Base-by-base conservation (phyloP, 352 stramenopile genomes). In the Globisporangium acanthophoron region DNA sequence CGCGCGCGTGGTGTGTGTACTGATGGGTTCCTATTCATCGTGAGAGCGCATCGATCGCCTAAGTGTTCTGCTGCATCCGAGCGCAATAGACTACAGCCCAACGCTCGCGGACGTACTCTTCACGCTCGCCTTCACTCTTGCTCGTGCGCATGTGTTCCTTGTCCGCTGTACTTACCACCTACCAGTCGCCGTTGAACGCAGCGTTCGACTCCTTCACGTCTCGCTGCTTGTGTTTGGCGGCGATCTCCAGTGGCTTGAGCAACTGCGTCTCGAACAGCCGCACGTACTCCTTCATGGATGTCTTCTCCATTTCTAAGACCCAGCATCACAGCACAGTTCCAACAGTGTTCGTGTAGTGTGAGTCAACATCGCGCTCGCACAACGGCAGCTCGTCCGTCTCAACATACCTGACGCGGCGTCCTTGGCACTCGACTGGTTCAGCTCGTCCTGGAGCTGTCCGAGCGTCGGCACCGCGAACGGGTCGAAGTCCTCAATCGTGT, bases 401-500 rank as follows among this genome's bases (percentile, higher is more conserved):
- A 37, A 41, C 45, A n/a, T 45, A 75, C 70, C 70, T 12, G 67
- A 67, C 21, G 52, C 61, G 16, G 64, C 60, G 45, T 64, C 64
- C 45, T 65, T 68, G 1, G 52, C 45, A 40, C 66, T 68, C 44
- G 77, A 72, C 5, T 84, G 74, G 64, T 96, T 87, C 33, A 96
- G 86, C 48, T 96, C 83, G 41, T 92, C 79, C 61, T 92, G 73
- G 21, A 96, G 62, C 56, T 92, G 76, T 3, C 77, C 82, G 27
- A 96, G 69, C 21, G 86, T 96, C 24, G 90, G 90, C n/a, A 96
- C 90, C 6, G 59, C 73, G 60, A 93, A 88, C 8, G 88, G 89
- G 52, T 97, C 76, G 48, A 97, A 97, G 1, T 63, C 65, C 24
- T 97, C 85, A 39, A 98, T 85, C 5, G 79, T 70, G 27, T 65